Evolutionary conservation across 73 alveolate genomes (phyloP), one percentile per base, ranked within the genome.

Genomic region (Uronychia binucleata): DNA sequence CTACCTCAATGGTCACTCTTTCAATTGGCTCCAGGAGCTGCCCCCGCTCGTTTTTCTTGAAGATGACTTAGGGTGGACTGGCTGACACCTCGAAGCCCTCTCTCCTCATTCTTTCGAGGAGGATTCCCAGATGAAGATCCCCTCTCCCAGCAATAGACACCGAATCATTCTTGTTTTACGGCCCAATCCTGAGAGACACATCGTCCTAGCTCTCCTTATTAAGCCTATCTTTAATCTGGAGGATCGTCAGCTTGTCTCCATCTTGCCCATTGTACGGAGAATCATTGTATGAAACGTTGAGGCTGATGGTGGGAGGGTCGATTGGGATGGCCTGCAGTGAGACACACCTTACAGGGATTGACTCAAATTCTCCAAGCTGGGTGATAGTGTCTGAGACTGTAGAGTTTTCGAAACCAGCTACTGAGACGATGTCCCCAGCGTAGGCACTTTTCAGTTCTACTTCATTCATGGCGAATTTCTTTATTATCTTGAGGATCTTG

Each of bases 1-100:
- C 96, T 33, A 90, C 60, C 74, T 95, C 99, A 60, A 95, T 89
- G 58, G 67, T 29, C 25, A 94, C 98, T 79, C 81, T 93, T 82
- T 95, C 99, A 35, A 88, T 89, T n/a, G 99, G 99, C 87, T 95
- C 99, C 1, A 86, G 81, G 30, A 82, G 26, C 30, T 74, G 85
- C n/a, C 92, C 92, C 31, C 87, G 90, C 14, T 88, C 90, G 14
- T 14, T n/a, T 34, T 84, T 89, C 32, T 93, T 81, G 92, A 92
- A 87, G 31, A 91, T 92, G 82, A 85, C 95, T 75, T 93, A 77
- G 14, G 99, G 99, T 31, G 99, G 97, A 33, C 93, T 83, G 31
- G 91, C 95, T 28, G 94, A 82, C 92, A 95, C 58, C 78, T 95
- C 99, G 83, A 92, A 95, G n/a, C 97, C 99, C 82, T 95, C 99